phyloP scores from a whole-genome alignment of 345 rosid genomes.

The Crucihimalaya himalaica region DNA sequence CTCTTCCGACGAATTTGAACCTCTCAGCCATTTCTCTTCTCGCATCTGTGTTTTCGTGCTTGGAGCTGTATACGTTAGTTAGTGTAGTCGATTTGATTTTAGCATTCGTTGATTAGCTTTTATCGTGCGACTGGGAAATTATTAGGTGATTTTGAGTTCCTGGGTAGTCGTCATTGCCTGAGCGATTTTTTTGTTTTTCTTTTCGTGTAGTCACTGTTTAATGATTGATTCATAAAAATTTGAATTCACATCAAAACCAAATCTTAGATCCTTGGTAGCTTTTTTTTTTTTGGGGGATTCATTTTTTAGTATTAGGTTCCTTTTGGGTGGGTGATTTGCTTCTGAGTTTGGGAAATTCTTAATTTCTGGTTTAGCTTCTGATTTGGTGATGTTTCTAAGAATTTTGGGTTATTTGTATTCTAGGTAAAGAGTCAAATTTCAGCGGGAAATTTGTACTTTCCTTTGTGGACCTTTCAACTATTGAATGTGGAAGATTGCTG shows the following conservation, averaged over 20 bases:
- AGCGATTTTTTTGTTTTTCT: background rate
- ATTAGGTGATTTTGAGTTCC: background rate
- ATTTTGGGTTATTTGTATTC: background rate
- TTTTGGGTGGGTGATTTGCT: conserved; percentile 11
- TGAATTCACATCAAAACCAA: background rate
- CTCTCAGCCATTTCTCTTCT: conserved; percentile 15
- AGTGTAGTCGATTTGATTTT: background rate
- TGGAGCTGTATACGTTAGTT: background rate
- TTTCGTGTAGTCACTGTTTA: background rate
- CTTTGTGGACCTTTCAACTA: conserved; percentile 24
- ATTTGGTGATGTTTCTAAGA: conserved; percentile 13
- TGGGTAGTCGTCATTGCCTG: background rate
- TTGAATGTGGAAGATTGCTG: conserved; percentile 26
- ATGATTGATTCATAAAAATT: background rate
- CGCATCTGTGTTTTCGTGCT: background rate
- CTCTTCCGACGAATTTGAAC: conserved; percentile 15
- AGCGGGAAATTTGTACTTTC: conserved; percentile 36
- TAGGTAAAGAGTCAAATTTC: conserved; percentile 19
- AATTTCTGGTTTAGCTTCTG: background rate
- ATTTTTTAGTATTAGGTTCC: background rate
- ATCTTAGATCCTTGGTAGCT: conserved; percentile 5
- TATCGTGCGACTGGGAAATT: background rate
- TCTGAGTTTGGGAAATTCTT: background rate
- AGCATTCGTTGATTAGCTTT: background rate
- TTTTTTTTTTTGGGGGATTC: background rate